Percentiles rank a stretch among this genome's conserved stretches.
Evolutionary conservation across 2,329 filamentous ascomycete genomes (phyloP).

Genomic region (Huntiella bhutanensis): DNA sequence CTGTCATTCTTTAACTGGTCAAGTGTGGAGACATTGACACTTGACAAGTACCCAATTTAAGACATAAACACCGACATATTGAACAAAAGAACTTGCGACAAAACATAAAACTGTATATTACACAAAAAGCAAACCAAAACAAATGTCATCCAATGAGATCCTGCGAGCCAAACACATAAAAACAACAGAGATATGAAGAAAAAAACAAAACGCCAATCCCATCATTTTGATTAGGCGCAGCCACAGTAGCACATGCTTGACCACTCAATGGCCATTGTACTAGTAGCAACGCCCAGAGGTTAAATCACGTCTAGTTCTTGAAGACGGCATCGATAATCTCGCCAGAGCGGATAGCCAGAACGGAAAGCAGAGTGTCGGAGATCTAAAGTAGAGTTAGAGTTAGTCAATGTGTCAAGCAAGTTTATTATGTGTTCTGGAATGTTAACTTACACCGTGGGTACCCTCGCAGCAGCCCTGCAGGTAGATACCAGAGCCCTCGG

Average conservation of each 20-base stretch:
- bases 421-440: neutral
- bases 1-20: neutral
- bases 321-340: constrained; percentile 67
- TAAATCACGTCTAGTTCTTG: constrained; percentile 11
- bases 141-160: neutral
- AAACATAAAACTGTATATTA: constrained; percentile 2
- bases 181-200: neutral
- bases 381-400: constrained; percentile 27
- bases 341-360: constrained; percentile 55
- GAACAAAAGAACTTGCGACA: neutral
- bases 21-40: neutral
- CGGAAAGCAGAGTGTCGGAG: constrained; percentile 65
- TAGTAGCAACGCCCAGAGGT: neutral
- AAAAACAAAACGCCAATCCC: constrained; percentile 2
- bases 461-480: constrained; percentile 86
- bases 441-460: constrained; percentile 64
- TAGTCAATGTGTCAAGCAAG: constrained; percentile 12
- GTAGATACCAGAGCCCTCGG: constrained; percentile 63
- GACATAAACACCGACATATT: neutral
- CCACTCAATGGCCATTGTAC: neutral
- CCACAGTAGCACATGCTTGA: neutral
- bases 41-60: neutral
- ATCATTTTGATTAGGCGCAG: neutral
- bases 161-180: neutral
- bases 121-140: neutral